Evolutionary conservation across 257 asterid genomes (phyloP), one percentile per base, ranked within the genome.

Genomic region (Nicotiana paniculata): DNA sequence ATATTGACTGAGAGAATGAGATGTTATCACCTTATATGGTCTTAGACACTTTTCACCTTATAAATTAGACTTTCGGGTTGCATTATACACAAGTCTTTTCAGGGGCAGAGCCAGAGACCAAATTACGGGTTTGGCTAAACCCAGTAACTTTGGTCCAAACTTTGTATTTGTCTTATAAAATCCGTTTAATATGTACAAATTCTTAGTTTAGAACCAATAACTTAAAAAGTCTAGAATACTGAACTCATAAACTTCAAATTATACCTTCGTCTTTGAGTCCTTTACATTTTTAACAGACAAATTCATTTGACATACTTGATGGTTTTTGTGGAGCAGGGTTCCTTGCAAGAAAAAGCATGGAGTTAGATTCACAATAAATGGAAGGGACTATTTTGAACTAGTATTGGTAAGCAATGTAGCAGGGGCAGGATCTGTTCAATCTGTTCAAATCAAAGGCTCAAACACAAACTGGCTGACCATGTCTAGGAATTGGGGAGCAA

Each of bases 401-500:
- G 97, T 96, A 0, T 4, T 83, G 79, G 80, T 96, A 6, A 88
- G 81, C 86, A 94, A 96, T 37, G 97, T 96, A 43, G 99, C 85
- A 0, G 94, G 93, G 9, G 97, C 94, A 1, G 99, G 99, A 82
- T 90, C 96, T 1, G 77, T 96, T 46, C 77, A 39, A 33, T 91
- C 97, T 3, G 93, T 94, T 2, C 88, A 85, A 83, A 90, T 96
- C 82, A 94, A 94, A 89, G 99, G 97, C 17, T 75, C 97, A 13
- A 92, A 72, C 21, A 91, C 95, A 0, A 87, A 86, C 4, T 96
- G 98, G 97, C 80, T 87, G 84, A 3, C 93, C 1, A 91, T 94
- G 98, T 90, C 97, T 1, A 89, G 97, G 65, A 96, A 96, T 78
- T 96, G 99, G 99, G 99, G 99, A 10, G 93, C 90, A 2, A 94